Conservation (phyloP, 805 yeast species). For the Yamadazyma paraphyllophila region DNA sequence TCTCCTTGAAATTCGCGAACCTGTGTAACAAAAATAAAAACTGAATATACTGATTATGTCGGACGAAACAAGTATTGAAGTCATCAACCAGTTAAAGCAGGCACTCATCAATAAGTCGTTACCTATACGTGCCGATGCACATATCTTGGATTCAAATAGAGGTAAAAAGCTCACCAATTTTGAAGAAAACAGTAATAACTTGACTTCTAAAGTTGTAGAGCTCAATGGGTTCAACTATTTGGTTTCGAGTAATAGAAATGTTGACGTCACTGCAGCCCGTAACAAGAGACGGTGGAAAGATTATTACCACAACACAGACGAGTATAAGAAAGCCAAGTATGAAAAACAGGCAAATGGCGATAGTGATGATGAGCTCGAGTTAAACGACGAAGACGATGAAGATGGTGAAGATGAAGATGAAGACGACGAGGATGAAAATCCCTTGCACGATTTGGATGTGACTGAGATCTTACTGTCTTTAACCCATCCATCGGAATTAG, state of each 20-base stretch:
- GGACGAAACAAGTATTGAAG: conserved; percentile 37
- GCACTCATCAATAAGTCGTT: conserved; percentile 20
- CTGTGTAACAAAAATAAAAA: neutral
- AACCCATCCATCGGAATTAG: conserved; percentile 74
- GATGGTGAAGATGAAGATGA: conserved; percentile 14
- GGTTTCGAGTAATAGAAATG: conserved; percentile 35
- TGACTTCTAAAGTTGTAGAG: conserved; percentile 36
- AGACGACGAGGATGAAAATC: conserved; percentile 23
- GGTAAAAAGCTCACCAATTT: conserved; percentile 28
- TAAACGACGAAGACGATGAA: conserved; percentile 12
- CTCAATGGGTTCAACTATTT: conserved; percentile 35
- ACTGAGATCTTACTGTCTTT: conserved; percentile 70
- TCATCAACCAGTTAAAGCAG: conserved; percentile 38
- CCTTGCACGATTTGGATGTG: conserved; percentile 29
- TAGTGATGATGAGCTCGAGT: conserved; percentile 8
- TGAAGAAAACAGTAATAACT: conserved; percentile 16
- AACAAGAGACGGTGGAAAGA: conserved; percentile 40
- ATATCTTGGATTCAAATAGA: conserved; percentile 22
- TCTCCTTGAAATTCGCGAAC: neutral
- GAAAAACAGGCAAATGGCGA: conserved; percentile 18
- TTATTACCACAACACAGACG: conserved; percentile 15
- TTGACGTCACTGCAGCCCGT: conserved; percentile 24
- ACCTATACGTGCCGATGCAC: conserved; percentile 10
- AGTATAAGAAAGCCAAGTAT: conserved; percentile 8
- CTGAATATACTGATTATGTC: neutral